Conservation (phyloP, 2,329 filamentous ascomycete genomes). For the Zymoseptoria brevis region DNA sequence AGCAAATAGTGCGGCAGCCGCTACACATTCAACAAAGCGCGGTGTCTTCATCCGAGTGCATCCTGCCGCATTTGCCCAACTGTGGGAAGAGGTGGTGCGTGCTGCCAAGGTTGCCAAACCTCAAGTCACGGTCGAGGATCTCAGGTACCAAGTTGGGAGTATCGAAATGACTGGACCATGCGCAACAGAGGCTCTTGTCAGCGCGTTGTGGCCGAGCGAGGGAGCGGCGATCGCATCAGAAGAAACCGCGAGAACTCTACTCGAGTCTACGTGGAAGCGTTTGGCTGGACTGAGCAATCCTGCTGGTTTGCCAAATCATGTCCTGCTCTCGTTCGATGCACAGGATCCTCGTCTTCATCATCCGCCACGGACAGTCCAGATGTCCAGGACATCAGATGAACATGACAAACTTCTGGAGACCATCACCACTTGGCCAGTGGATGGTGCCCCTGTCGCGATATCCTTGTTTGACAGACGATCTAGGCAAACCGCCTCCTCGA, state of each 20-base stretch:
- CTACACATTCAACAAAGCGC: conserved; percentile 32
- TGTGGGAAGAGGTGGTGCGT: conserved; percentile 56
- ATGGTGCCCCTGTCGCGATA: conserved; percentile 36
- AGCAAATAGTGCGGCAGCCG: conserved; percentile 9
- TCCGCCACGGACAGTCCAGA: conserved; percentile 53
- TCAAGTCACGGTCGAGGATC: conserved; percentile 56
- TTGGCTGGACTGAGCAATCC: conserved; percentile 58
- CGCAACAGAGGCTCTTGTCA: conserved; percentile 68
- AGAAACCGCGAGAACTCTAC: conserved; percentile 35
- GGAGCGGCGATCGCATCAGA: conserved; percentile 25
- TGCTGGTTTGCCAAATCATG: conserved; percentile 59
- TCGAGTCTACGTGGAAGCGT: conserved; percentile 40
- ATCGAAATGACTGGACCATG: conserved; percentile 65
- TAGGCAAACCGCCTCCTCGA: conserved; percentile 56
- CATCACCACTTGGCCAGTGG: conserved; percentile 61
- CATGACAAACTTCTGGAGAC: conserved; percentile 46
- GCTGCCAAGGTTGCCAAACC: conserved; percentile 55
- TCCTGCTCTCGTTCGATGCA: conserved; percentile 63
- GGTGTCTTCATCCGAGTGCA: conserved; percentile 67
- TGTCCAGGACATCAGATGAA: conserved; percentile 16
- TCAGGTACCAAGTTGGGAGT: conserved; percentile 65
- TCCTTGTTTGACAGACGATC: conserved; percentile 59
- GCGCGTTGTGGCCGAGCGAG: conserved; percentile 50
- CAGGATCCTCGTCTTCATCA: conserved; percentile 74
- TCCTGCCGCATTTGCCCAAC: conserved; percentile 66